Base-by-base conservation (phyloP, 164 flowering plant genomes). In the Magnolia changhungtana region DNA sequence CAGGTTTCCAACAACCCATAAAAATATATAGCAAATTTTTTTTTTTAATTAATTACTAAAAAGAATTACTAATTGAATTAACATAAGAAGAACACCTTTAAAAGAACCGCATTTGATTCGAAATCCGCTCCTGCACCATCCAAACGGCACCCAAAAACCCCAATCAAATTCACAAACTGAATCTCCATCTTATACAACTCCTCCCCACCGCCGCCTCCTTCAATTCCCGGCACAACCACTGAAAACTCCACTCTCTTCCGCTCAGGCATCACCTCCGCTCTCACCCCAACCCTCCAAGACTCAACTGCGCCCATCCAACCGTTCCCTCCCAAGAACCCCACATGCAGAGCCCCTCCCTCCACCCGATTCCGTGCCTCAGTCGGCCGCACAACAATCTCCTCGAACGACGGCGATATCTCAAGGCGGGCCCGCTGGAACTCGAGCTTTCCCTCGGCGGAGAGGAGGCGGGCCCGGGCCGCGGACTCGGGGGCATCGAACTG, bases 201-300 rank as follows among this genome's bases (percentile, higher is more conserved):
- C 23, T 85, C 87, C 23, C 69, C 76, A 21, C 70, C 2, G 1
- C 49, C 31, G 2, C 21, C 20, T 8, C 74, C 78, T 0, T 55
- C 61, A 55, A 16, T 55, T 55, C 61, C 61, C 45, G 0, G 45
- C 61, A 63, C 73, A 71, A 50, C 79, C 59, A 94, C 86, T 89
- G 86, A 85, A 71, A 96, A 90, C 83, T 86, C 94, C 55, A 91
- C 64, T 75, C 84, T 80, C 27, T 82, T 82, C 81, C 91, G 90
- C 81, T 91, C 96, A 2, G 95, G 96, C 97, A 92, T 87, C 64
- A 91, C 73, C 87, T 88, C 92, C 1, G 80, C 84, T 78, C 79
- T 87, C 21, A 90, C 91, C 7, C 61, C 61, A 55, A 80, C 79
- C 64, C 82, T 85, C 94, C 94, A 96, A 1, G 82, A 65, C 81